These are phyloP conservation scores for Metschnikowia reukaufii DNA, from an alignment of 805 yeast genomes.

Conservation along the genomic window DNA sequence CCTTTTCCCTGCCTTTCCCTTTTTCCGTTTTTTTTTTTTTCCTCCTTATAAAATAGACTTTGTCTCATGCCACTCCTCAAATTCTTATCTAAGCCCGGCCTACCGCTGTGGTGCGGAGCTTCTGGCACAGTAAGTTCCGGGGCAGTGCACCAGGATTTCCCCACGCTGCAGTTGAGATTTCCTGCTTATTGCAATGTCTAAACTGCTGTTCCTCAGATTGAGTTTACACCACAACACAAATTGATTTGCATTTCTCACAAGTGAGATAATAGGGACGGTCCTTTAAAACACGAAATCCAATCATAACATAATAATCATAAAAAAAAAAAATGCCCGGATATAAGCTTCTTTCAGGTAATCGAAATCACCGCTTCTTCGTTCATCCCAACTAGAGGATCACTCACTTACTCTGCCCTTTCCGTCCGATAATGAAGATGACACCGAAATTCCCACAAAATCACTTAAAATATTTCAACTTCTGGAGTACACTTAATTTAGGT, in stretches of 20 bases:
- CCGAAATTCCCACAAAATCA: neutral
- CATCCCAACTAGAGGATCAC: neutral
- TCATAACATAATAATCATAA: too few species aligned
- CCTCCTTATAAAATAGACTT: too few species aligned
- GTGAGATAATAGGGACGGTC: too few species aligned
- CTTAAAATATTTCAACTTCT: neutral
- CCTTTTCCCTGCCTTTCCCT: too few species aligned
- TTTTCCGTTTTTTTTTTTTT: too few species aligned
- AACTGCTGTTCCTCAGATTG: constrained; percentile 1
- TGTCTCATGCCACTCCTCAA: too few species aligned
- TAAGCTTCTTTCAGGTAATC: neutral
- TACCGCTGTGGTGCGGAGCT: neutral
- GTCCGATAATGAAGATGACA: constrained; percentile 3
- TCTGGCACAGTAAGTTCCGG: neutral
- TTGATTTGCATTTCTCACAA: neutral
- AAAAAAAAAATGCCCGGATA: constrained; percentile 4
- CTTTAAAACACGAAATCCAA: too few species aligned
- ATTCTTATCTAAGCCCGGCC: too few species aligned
- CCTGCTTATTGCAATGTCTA: constrained; percentile 4
- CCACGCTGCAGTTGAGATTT: constrained; percentile 4
- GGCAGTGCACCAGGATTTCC: neutral
- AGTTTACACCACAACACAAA: neutral
- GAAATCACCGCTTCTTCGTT: neutral
- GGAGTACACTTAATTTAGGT: neutral
- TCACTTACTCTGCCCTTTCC: constrained; percentile 5